These are phyloP conservation scores for Cryptococcus wingfieldii DNA, from an alignment of 1,284 basidiomycete genomes.

Conservation along the genomic window DNA sequence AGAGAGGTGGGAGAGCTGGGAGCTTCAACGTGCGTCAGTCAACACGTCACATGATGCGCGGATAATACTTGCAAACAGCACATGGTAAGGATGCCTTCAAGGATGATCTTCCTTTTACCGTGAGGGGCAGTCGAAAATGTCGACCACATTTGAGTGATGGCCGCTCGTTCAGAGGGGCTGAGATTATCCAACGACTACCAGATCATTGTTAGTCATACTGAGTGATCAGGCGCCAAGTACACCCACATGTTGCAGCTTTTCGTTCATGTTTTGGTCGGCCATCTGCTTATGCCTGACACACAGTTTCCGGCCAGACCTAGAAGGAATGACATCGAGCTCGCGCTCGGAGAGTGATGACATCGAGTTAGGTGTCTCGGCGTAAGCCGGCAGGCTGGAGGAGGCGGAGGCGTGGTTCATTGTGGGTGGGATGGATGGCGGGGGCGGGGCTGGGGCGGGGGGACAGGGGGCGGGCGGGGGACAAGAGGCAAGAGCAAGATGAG, in stretches of 20 bases:
- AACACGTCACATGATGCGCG: neutral
- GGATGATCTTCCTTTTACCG: conserved; percentile 82
- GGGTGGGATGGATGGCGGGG: conserved; percentile 8
- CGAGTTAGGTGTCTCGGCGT: neutral
- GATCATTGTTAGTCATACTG: neutral
- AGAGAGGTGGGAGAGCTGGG: conserved; percentile 93
- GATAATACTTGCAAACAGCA: conserved; percentile 71
- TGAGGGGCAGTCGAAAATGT: conserved; percentile 94
- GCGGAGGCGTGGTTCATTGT: conserved; percentile 12
- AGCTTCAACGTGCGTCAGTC: conserved; percentile 26
- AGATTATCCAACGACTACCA: conserved; percentile 84
- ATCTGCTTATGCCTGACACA: conserved; percentile 76
- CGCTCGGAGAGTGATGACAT: conserved; percentile 13
- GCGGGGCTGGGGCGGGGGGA: neutral
- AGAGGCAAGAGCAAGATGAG: neutral
- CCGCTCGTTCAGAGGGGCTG: conserved; percentile 80
- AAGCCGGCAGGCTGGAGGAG: neutral
- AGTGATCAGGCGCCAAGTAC: neutral
- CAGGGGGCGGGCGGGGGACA: neutral
- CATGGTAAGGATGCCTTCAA: conserved; percentile 98
- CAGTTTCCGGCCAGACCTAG: conserved; percentile 40
- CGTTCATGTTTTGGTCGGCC: conserved; percentile 92
- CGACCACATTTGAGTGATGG: conserved; percentile 92
- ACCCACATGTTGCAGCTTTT: conserved; percentile 85
- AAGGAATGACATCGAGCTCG: conserved; percentile 28